Evolutionary conservation across 2,329 filamentous ascomycete genomes (phyloP).

Genomic region (Fusarium tupiense): DNA sequence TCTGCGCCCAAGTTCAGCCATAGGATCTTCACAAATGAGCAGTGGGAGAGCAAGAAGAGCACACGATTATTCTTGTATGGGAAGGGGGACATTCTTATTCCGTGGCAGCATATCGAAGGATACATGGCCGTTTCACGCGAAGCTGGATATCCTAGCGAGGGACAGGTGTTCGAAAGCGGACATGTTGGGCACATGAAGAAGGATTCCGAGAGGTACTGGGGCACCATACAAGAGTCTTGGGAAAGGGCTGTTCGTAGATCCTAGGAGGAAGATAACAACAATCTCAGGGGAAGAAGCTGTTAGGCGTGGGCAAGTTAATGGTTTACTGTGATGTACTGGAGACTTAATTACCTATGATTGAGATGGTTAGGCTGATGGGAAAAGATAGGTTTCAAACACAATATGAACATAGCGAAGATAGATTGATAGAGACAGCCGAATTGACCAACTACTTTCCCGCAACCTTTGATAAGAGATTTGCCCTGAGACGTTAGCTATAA

Average conservation of each 20-base stretch:
- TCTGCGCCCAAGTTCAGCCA: not conserved
- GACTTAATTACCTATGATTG: too few relatives aligned
- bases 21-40: not conserved
- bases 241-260: not conserved
- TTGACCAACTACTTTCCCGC: too few relatives aligned
- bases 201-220: not conserved
- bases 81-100: not conserved
- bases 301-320: fast-evolving
- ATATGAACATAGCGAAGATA: too few relatives aligned
- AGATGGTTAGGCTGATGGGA: too few relatives aligned
- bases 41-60: not conserved
- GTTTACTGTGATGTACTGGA: too few relatives aligned
- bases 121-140: not conserved
- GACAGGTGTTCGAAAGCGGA: not conserved
- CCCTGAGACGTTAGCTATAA: not conserved
- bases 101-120: not conserved
- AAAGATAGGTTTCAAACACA: too few relatives aligned
- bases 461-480: not conserved
- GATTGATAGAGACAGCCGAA: too few relatives aligned
- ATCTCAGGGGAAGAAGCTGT: too few relatives aligned
- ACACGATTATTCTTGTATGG: not conserved
- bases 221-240: not conserved
- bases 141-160: not conserved
- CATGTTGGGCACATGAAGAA: constrained; percentile 11
- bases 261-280: too few relatives aligned